phyloP scores from a whole-genome alignment of 805 yeast genomes.

The Hanseniaspora nectarophila region DNA sequence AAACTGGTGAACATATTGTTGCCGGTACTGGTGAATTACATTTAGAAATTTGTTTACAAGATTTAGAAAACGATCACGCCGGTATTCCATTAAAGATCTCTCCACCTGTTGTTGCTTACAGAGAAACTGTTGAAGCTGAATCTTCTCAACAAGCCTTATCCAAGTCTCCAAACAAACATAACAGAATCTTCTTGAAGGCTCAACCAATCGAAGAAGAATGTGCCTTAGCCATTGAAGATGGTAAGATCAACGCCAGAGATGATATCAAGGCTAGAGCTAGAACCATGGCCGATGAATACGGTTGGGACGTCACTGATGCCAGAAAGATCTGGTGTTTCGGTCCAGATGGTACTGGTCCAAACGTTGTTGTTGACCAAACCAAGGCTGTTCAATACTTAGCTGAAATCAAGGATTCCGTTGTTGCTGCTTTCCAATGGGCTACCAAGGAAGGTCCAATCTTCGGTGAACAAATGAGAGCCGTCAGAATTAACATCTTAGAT shows the following conservation, averaged over 20 bases:
- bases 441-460: conserved; percentile 98
- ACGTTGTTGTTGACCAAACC: conserved; percentile 97
- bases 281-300: conserved; percentile 95
- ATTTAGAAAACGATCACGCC: conserved; percentile 97
- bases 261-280: conserved; percentile 99
- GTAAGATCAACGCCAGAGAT: conserved; percentile 87
- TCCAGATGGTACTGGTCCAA: conserved; percentile 99
- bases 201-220: conserved; percentile 92
- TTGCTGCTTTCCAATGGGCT: conserved; percentile 99
- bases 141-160: conserved; percentile 94
- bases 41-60: conserved; percentile 92
- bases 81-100: conserved; percentile 97
- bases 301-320: conserved; percentile 99
- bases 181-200: conserved; percentile 98
- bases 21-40: conserved; percentile 99
- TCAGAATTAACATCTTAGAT: conserved; percentile 96
- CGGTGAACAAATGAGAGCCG: conserved; percentile 92
- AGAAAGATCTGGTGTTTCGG: conserved; percentile 99
- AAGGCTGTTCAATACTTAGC: conserved; percentile 98
- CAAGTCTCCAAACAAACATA: conserved; percentile 99
- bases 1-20: conserved; percentile 98
- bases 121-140: conserved; percentile 93
- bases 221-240: conserved; percentile 80
- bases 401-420: conserved; percentile 99
- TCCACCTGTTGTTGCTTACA: conserved; percentile 96